These are phyloP conservation scores for Tetrapisispora iriomotensis DNA, from an alignment of 805 yeast genomes.

Conservation along the genomic window DNA sequence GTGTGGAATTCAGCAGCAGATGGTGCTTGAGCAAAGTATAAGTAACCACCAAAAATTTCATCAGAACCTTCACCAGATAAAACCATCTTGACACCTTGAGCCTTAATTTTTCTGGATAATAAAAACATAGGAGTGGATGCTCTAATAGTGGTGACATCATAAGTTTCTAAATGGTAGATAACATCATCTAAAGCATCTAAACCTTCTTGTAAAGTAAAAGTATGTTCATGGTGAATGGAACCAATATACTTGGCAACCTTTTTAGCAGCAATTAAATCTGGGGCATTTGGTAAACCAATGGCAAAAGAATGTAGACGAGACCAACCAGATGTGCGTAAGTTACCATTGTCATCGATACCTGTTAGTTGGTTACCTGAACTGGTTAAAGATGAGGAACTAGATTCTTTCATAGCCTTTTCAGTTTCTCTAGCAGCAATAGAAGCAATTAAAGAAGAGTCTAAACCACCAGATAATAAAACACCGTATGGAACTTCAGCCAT, in stretches of 20 bases:
- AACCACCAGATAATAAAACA: constrained; percentile 92
- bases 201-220: constrained; percentile 94
- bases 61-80: constrained; percentile 98
- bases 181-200: constrained; percentile 92
- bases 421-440: constrained; percentile 97
- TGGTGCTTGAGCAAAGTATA: constrained; percentile 96
- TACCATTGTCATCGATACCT: constrained; percentile 86
- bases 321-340: constrained; percentile 68
- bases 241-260: constrained; percentile 95
- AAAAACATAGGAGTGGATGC: constrained; percentile 99
- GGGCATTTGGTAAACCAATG: constrained; percentile 94
- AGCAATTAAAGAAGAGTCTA: constrained; percentile 94
- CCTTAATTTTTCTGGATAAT: constrained; percentile 92
- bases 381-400: neutral
- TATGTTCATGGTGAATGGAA: constrained; percentile 95
- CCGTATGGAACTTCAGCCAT: constrained; percentile 99
- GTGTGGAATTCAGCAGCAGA: constrained; percentile 84
- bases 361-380: constrained; percentile 45
- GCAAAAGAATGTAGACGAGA: constrained; percentile 91
- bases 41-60: constrained; percentile 97
- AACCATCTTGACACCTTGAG: constrained; percentile 99
- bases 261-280: constrained; percentile 92
- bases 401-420: constrained; percentile 39
- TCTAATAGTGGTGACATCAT: constrained; percentile 96
- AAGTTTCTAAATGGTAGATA: constrained; percentile 91